Base-by-base conservation (phyloP, 2,329 filamentous ascomycete genomes). In the Trichoderma aggressivum region DNA sequence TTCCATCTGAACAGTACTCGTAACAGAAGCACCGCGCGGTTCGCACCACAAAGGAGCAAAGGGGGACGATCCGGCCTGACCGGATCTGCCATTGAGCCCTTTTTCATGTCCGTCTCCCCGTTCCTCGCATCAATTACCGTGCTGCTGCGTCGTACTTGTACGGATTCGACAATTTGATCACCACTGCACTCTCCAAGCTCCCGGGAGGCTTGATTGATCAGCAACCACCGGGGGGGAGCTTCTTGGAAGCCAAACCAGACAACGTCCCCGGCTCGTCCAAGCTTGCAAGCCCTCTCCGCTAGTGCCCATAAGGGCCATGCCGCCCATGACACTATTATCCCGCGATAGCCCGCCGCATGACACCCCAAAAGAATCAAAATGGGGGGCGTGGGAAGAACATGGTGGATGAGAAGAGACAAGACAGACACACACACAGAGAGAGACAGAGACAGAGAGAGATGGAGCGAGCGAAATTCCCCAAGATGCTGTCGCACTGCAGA, bases 301-400 rank as follows among this genome's bases (percentile, higher is more conserved):
- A 62, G 67, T 56, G 67, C 26, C 67, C 67, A 47, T 28, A 60
- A 43, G 30, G 67, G 34, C 59, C 67, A 63, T 62, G 56, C 58
- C 67, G 58, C 56, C 59, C 53, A 63, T 39, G 59, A 62, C 67
- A 47, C 67, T 53, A 70, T 56, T 70, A 59, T 69, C 55, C 58
- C 67, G 59, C 67, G 56, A 60, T 59, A 55, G 67, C 67, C 58
- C 59, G 59, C 67, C 47, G 67, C 67, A 70, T 70, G 67, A 70
- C 67, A 61, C 56, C 66, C 66, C 58, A 61, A 69, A 21, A n/a
- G 28, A 59, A 59, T 43, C 64, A 30, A 58, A 28, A 18, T 24
- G 28, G 32, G 50, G 47, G 62, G 62, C 18, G 53, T 55, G n/a
- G n/a, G 39, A 18, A 24, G 30, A 36, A 24, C 21, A 61, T 43